Conservation (phyloP, 345 rosid genomes). For the Eucalyptus lansdowneana region DNA sequence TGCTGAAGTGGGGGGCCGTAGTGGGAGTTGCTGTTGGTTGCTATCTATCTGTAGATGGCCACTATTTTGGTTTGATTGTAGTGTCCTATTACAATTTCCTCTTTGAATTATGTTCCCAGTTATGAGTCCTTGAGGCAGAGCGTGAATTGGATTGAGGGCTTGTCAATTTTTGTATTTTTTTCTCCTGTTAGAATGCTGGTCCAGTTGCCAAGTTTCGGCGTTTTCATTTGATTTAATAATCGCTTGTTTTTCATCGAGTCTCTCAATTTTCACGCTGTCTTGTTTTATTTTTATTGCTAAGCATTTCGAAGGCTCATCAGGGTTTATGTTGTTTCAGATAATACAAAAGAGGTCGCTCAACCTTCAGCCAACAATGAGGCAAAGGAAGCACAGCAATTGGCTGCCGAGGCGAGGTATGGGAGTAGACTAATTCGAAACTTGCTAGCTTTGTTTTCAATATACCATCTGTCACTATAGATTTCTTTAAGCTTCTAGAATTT, state of each 20-base stretch:
- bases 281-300: background rate
- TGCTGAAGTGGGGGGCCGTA: background rate
- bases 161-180: background rate
- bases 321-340: slow-evolving; percentile 24
- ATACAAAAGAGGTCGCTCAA: slow-evolving; percentile 38
- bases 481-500: background rate
- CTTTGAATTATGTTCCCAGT: background rate
- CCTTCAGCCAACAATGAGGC: slow-evolving; percentile 6
- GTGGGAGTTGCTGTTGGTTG: background rate
- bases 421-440: background rate
- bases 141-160: background rate
- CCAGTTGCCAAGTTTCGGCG: background rate
- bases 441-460: background rate
- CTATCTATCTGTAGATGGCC: background rate
- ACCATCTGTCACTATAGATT: background rate
- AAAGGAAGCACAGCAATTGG: slow-evolving; percentile 23
- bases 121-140: background rate
- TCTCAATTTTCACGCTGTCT: background rate
- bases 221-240: background rate
- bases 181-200: background rate
- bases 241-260: background rate
- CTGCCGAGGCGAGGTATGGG: slow-evolving; percentile 54
- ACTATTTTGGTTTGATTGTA: background rate
- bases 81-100: background rate
- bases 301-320: background rate